Evolutionary conservation across 257 asterid species (phyloP), one percentile per base, ranked within the genome.

Genomic region (Solanum tarapatanum): DNA sequence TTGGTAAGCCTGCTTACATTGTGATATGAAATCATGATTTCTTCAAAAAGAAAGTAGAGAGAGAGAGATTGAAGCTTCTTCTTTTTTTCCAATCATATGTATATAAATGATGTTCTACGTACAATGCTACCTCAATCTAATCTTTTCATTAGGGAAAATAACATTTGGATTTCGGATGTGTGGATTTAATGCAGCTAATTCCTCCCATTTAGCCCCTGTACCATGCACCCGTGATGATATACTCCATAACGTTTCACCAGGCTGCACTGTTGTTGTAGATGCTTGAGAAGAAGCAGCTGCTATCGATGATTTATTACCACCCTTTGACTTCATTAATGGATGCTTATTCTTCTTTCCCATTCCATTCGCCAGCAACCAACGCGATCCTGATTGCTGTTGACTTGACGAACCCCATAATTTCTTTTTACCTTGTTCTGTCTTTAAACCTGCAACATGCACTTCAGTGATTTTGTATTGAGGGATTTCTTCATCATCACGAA

Each of bases 321-420:
- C 91, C 83, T 93, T 94, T 16, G 98, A 91, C 90, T 96, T 97
- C 95, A 94, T 64, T 19, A 93, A 60, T 8, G 95, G 97, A 90
- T 93, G 96, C 88, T 94, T 96, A 83, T 97, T 94, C 94, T 94
- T 97, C 95, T 97, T 97, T 85, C 99, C 99, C 99, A 97, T 96
- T 88, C 99, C 99, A 86, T 93, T 97, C 2, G 99, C 99, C 6
- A 97, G 96, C 91, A 97, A 87, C 99, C 99, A 97, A 32, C 98
- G 98, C 5, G 98, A 95, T 14, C 99, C 98, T 14, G 97, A 89
- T 89, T 94, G 97, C 70, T 95, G 98, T 64, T 94, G 98, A 76
- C 90, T 92, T 48, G 92, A 72, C 2, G 98, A 93, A 58, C 98
- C 99, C 99, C 99, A 94, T 30, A 89, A 68, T 93, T 95, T 94